Evolutionary conservation across 306 rosid species (phyloP).

Genomic region (Medicago lupulina): DNA sequence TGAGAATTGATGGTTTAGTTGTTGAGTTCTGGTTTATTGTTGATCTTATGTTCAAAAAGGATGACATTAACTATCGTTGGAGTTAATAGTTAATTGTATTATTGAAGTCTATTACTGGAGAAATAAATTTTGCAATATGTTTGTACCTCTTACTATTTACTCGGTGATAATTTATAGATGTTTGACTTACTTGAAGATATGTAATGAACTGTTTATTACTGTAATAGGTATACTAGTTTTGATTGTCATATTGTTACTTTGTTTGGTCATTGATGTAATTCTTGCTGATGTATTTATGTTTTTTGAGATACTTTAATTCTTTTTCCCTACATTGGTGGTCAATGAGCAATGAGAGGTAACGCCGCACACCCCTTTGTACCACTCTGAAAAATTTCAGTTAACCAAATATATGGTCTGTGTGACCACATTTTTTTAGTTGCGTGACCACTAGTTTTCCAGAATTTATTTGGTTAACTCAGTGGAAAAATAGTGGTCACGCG

Average conservation of each 20-base stretch:
- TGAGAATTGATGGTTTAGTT: neutral
- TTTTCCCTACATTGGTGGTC: neutral
- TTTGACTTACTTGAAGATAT: slow-evolving; percentile 9
- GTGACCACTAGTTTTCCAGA: too few relatives aligned
- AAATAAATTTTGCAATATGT: slow-evolving; percentile 2
- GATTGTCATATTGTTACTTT: neutral
- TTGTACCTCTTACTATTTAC: slow-evolving; percentile 14
- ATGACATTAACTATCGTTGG: neutral
- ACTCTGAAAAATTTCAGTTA: too few relatives aligned
- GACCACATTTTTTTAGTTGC: too few relatives aligned
- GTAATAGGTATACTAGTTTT: neutral
- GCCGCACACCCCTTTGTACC: too few relatives aligned
- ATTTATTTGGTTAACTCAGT: too few relatives aligned
- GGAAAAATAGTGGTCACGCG: too few relatives aligned
- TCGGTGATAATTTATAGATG: neutral
- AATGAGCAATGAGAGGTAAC: too few relatives aligned
- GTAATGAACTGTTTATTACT: slow-evolving; percentile 10
- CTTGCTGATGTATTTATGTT: slow-evolving; percentile 24
- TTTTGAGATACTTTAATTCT: neutral
- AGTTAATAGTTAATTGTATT: slow-evolving; percentile 1
- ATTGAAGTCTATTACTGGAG: neutral
- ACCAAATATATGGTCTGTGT: too few relatives aligned
- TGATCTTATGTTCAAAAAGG: neutral
- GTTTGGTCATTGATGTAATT: slow-evolving; percentile 31
- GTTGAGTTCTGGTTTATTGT: slow-evolving; percentile 1